Conservation (phyloP, 2,329 filamentous ascomycete genomes). For the Claviceps sp. region DNA sequence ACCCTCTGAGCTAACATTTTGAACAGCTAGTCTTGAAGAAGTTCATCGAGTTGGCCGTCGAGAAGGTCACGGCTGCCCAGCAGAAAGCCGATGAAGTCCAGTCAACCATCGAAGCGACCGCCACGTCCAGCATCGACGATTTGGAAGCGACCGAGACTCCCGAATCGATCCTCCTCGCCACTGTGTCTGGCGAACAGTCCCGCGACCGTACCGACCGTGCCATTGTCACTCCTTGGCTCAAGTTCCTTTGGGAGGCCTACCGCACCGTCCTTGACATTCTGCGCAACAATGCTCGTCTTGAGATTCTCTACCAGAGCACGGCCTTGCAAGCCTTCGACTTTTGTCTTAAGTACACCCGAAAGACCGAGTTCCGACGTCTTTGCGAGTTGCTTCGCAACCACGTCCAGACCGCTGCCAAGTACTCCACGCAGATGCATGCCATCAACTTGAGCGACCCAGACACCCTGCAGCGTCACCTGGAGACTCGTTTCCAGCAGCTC, state of each 20-base stretch:
- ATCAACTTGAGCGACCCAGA: constrained; percentile 98
- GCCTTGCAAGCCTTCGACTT: constrained; percentile 98
- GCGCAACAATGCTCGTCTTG: constrained; percentile 94
- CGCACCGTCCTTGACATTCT: constrained; percentile 96
- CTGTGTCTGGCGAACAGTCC: constrained; percentile 94
- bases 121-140: constrained; percentile 70
- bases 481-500: constrained; percentile 95
- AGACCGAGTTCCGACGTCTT: constrained; percentile 97
- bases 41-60: constrained; percentile 93
- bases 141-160: constrained; percentile 94
- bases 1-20: constrained; percentile 7
- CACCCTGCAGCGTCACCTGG: constrained; percentile 90
- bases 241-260: constrained; percentile 99
- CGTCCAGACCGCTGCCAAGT: constrained; percentile 97
- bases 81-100: constrained; percentile 93
- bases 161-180: constrained; percentile 93
- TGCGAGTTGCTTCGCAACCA: constrained; percentile 98
- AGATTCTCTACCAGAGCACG: constrained; percentile 96
- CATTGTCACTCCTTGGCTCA: constrained; percentile 97
- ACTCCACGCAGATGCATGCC: constrained; percentile 96
- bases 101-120: constrained; percentile 64
- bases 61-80: constrained; percentile 92
- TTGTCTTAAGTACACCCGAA: constrained; percentile 93
- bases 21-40: constrained; percentile 76
- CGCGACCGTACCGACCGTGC: constrained; percentile 94